Percentiles rank a stretch among this genome's conserved stretches.
Evolutionary conservation across 176 grass and related monocot genomes (phyloP).

Genomic region (Aegilops longissima): DNA sequence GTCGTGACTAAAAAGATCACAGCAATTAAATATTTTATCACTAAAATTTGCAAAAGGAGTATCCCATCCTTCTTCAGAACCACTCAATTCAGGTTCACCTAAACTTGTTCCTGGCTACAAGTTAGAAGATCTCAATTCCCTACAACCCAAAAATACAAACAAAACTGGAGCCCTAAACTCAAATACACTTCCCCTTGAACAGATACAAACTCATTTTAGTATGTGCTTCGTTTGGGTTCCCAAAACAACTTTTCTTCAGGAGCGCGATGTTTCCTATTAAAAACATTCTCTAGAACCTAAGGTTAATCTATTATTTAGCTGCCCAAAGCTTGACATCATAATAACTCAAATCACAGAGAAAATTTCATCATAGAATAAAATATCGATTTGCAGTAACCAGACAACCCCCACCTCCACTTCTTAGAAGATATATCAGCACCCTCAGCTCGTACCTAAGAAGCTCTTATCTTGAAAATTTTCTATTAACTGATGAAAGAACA

Average conservation of each 20-base stretch:
- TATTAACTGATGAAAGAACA: not conserved
- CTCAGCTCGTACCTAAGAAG: not conserved
- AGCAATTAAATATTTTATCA: not conserved
- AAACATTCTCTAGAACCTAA: not conserved
- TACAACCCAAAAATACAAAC: not conserved
- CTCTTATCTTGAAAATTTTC: not conserved
- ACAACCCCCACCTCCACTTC: not conserved
- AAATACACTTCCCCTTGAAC: not conserved
- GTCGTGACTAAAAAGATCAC: not conserved
- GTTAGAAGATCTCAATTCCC: not conserved
- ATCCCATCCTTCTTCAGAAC: not conserved
- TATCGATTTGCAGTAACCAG: not conserved
- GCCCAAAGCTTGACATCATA: not conserved
- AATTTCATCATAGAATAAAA: not conserved
- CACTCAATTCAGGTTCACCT: not conserved
- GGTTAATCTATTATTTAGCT: not conserved
- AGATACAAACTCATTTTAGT: not conserved
- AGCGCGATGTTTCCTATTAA: not conserved
- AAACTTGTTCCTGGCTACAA: not conserved
- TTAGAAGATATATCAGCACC: not conserved
- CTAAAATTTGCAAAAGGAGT: not conserved
- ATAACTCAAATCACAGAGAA: not conserved
- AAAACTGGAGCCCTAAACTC: not conserved
- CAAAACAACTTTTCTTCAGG: not conserved
- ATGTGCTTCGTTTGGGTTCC: not conserved